phyloP scores from a whole-genome alignment of 305 asterid species.

The Rubia occidens region DNA sequence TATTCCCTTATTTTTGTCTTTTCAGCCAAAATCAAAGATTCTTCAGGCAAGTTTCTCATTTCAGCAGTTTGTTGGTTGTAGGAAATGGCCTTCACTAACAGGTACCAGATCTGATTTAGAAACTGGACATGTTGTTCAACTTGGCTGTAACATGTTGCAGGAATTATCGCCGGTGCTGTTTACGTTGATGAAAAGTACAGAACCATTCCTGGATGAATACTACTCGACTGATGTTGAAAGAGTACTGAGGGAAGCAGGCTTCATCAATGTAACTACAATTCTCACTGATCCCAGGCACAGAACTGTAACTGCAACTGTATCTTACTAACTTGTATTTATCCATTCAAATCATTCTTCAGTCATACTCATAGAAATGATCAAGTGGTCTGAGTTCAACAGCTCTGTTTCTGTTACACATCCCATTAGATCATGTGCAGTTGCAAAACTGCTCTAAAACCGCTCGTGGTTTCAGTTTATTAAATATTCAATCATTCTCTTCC shows the following conservation, averaged over 20 bases:
- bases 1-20: constrained; percentile 17
- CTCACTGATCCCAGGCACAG: constrained; percentile 84
- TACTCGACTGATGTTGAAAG: constrained; percentile 73
- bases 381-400: background rate
- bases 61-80: background rate
- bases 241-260: constrained; percentile 44
- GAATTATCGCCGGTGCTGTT: constrained; percentile 78
- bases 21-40: constrained; percentile 92
- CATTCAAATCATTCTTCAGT: background rate
- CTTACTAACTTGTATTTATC: constrained; percentile 23
- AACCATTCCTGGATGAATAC: constrained; percentile 81
- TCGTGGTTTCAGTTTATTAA: too few relatives aligned
- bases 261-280: constrained; percentile 41
- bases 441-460: too few relatives aligned
- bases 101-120: too few relatives aligned
- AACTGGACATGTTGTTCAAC: background rate
- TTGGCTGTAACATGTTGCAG: constrained; percentile 28
- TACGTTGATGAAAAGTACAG: constrained; percentile 90
- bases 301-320: constrained; percentile 74
- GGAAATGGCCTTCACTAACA: background rate
- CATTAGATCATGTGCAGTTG: background rate
- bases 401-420: background rate
- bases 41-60: constrained; percentile 54
- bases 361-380: background rate
- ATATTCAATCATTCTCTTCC: too few relatives aligned